Evolutionary conservation across 352 stramenopile species (phyloP).

Genomic region (Globisporangium uncinulatum): DNA sequence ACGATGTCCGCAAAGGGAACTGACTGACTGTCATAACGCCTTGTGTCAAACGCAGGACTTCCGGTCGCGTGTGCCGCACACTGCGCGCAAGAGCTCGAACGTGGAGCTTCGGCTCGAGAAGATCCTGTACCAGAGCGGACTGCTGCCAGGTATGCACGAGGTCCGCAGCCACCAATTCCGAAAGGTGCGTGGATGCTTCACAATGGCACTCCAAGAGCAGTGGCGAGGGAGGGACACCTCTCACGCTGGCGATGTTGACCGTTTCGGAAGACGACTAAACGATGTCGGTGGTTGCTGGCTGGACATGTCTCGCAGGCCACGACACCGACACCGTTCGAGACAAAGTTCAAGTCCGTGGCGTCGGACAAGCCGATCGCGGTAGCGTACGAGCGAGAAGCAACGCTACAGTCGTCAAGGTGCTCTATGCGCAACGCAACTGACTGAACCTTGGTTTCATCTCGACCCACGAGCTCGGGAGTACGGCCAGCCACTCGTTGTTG

Average conservation of each 20-base stretch:
- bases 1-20: no score
- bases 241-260: no score
- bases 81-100: slow-evolving; percentile 56
- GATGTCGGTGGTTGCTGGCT: no score
- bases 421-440: background rate
- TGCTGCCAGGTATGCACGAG: slow-evolving; percentile 47
- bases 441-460: background rate
- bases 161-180: slow-evolving; percentile 51
- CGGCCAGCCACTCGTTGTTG: slow-evolving; percentile 6
- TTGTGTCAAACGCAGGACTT: slow-evolving; percentile 20
- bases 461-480: no score
- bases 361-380: slow-evolving; percentile 20
- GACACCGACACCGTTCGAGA: slow-evolving; percentile 25
- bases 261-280: no score
- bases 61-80: slow-evolving; percentile 42
- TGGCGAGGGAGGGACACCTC: no score
- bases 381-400: background rate
- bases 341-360: slow-evolving; percentile 24
- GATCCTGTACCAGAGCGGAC: slow-evolving; percentile 49
- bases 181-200: slow-evolving; percentile 16
- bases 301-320: slow-evolving; percentile 9
- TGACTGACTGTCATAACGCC: background rate
- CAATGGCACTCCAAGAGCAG: no score
- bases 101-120: slow-evolving; percentile 49
- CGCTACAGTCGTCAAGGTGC: background rate